These are phyloP conservation scores for Hyaloperonospora arabidopsidis DNA, from an alignment of 352 stramenopile species.

Conservation along the genomic window DNA sequence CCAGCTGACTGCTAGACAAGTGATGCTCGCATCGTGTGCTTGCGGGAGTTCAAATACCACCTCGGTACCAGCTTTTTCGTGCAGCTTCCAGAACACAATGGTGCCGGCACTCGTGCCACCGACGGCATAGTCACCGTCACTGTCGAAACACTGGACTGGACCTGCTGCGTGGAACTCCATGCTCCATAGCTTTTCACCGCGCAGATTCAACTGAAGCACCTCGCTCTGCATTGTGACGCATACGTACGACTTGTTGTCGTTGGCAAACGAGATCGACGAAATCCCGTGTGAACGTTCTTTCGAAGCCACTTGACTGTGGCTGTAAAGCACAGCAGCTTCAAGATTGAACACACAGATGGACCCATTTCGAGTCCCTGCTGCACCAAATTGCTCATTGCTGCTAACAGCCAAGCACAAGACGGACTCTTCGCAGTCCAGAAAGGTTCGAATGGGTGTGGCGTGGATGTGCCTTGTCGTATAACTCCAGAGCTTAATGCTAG, in stretches of 20 bases:
- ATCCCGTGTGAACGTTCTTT: constrained; percentile 30
- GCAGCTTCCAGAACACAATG: constrained; percentile 65
- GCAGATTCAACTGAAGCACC: constrained; percentile 47
- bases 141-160: constrained; percentile 63
- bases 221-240: constrained; percentile 70
- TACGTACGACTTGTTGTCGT: constrained; percentile 45
- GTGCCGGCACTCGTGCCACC: constrained; percentile 54
- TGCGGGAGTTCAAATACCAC: constrained; percentile 54
- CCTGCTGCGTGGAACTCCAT: constrained; percentile 45
- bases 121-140: constrained; percentile 61
- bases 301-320: constrained; percentile 33
- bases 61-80: constrained; percentile 31
- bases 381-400: constrained; percentile 37
- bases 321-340: constrained; percentile 16
- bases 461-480: constrained; percentile 54
- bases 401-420: constrained; percentile 64
- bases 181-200: constrained; percentile 38
- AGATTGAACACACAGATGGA: constrained; percentile 49
- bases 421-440: constrained; percentile 55
- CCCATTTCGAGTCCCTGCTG: constrained; percentile 51
- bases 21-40: constrained; percentile 58
- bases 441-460: constrained; percentile 40
- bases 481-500: constrained; percentile 65
- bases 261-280: constrained; percentile 44
- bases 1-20: constrained; percentile 43